phyloP scores from a whole-genome alignment of 2,329 filamentous ascomycete species.

The Chalara sp. region DNA sequence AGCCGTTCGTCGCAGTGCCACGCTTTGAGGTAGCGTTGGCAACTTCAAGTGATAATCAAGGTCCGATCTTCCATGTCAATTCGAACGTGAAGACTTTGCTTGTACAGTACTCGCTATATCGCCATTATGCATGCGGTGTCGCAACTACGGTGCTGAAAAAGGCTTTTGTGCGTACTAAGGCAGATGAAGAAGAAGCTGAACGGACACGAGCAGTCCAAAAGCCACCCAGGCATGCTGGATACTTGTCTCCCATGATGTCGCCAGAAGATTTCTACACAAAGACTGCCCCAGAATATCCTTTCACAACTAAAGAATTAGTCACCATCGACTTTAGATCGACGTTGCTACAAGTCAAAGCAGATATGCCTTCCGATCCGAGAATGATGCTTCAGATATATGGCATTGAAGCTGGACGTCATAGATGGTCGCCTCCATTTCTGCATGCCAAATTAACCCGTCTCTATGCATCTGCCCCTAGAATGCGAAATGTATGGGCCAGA shows the following conservation, averaged over 20 bases:
- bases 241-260: conserved; percentile 22
- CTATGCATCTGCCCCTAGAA: conserved; percentile 79
- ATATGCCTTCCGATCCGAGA: conserved; percentile 81
- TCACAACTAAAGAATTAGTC: conserved; percentile 53
- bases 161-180: conserved; percentile 53
- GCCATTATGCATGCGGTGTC: conserved; percentile 83
- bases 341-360: conserved; percentile 80
- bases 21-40: conserved; percentile 81
- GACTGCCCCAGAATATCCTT: conserved; percentile 20
- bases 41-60: conserved; percentile 79
- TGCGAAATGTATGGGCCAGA: conserved; percentile 79
- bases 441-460: conserved; percentile 72
- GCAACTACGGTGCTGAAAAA: conserved; percentile 69
- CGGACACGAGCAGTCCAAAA: conserved; percentile 24
- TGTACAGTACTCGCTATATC: conserved; percentile 85
- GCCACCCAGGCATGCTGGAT: conserved; percentile 5
- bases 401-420: conserved; percentile 74
- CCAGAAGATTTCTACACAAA: conserved; percentile 17
- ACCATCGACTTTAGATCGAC: conserved; percentile 76
- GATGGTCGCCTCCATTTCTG: conserved; percentile 81
- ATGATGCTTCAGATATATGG: conserved; percentile 86
- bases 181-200: conserved; percentile 36
- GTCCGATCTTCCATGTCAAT: conserved; percentile 81
- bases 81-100: conserved; percentile 73
- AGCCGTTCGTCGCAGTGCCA: conserved; percentile 81